Conservation (phyloP, 225 moss, liverwort and hornwort species). For the Thuidium tamariscinum region DNA sequence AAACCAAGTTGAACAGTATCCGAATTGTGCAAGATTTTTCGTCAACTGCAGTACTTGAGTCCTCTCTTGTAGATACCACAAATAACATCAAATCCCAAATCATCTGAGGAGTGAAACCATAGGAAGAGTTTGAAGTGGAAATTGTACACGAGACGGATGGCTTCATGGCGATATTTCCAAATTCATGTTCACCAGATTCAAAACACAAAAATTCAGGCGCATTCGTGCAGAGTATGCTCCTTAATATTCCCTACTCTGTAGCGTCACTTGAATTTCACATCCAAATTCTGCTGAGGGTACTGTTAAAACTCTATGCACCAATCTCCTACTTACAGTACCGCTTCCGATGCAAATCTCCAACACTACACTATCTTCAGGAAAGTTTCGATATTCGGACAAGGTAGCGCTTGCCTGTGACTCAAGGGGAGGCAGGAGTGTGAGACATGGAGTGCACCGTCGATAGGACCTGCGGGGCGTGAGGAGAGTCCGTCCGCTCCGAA, state of each 20-base stretch:
- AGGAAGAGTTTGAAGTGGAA: not conserved
- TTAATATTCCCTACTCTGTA: not conserved
- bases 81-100: not conserved
- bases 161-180: not conserved
- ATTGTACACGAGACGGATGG: too few relatives aligned
- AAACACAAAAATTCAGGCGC: not conserved
- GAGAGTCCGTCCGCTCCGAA: not conserved
- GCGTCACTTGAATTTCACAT: not conserved
- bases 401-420: not conserved
- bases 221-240: not conserved
- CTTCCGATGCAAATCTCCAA: not conserved
- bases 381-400: not conserved
- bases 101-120: not conserved
- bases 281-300: not conserved
- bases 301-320: not conserved
- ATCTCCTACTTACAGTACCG: not conserved
- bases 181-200: not conserved
- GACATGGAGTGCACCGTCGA: not conserved
- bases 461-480: too few relatives aligned
- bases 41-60: not conserved
- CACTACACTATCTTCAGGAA: not conserved
- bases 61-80: not conserved
- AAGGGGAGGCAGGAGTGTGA: not conserved
- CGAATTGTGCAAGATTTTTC: not conserved
- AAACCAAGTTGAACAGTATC: not conserved